These are phyloP conservation scores for Leccinum boreale DNA, from an alignment of 768 basidiomycete genomes.

Conservation along the genomic window DNA sequence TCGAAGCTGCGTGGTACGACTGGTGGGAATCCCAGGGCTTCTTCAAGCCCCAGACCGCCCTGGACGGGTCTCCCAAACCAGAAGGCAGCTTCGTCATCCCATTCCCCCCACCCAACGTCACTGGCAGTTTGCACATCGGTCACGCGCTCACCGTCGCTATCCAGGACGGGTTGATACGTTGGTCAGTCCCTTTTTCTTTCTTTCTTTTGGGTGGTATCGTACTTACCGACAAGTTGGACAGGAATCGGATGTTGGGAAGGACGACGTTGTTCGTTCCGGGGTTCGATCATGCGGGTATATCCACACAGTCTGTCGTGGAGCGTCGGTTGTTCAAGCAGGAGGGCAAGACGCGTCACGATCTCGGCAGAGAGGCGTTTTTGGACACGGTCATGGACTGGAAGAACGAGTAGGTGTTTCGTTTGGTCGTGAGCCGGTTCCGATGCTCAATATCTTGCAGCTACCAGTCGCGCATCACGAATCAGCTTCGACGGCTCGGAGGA, in stretches of 20 bases:
- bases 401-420: conserved; percentile 68
- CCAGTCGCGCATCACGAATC: conserved; percentile 87
- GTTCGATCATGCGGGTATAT: conserved; percentile 98
- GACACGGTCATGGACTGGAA: conserved; percentile 96
- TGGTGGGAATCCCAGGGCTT: conserved; percentile 94
- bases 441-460: conserved; percentile 51
- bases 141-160: conserved; percentile 91
- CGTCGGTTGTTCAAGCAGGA: conserved; percentile 82
- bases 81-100: conserved; percentile 83
- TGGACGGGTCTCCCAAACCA: conserved; percentile 54
- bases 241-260: conserved; percentile 96
- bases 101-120: conserved; percentile 94
- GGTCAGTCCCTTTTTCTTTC: conserved; percentile 46
- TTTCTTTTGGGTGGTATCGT: neutral
- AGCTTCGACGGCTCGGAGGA: conserved; percentile 83
- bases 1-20: conserved; percentile 96
- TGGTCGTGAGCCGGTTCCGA: neutral
- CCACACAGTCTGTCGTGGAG: conserved; percentile 97
- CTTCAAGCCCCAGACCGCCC: conserved; percentile 71
- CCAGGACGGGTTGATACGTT: conserved; percentile 86
- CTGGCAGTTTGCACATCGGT: conserved; percentile 92
- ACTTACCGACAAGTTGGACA: conserved; percentile 24
- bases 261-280: conserved; percentile 90
- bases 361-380: conserved; percentile 91
- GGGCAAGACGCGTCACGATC: conserved; percentile 84